Evolutionary conservation across 306 rosid species (phyloP).

Genomic region (Vigna nakashimae): DNA sequence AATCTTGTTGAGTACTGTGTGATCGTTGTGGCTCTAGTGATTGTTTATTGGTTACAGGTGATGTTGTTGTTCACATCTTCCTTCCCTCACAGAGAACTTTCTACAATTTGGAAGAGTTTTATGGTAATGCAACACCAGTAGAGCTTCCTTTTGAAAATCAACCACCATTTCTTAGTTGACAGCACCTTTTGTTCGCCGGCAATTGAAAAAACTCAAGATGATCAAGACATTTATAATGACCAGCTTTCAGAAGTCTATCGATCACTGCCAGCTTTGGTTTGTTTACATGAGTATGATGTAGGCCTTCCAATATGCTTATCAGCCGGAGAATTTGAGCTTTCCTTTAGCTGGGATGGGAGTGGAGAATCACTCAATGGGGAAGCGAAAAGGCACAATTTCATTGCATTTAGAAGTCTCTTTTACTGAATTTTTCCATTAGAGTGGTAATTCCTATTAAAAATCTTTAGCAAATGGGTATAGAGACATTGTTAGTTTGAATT

Average conservation of each 20-base stretch:
- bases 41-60: conserved; percentile 67
- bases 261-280: conserved; percentile 36
- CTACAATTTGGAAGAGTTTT: conserved; percentile 97
- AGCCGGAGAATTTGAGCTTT: conserved; percentile 6
- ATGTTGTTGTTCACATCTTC: conserved; percentile 88
- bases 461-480: conserved; percentile 15
- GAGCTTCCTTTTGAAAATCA: conserved; percentile 86
- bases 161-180: conserved; percentile 69
- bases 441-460: conserved; percentile 25
- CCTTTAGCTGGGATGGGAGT: conserved; percentile 33
- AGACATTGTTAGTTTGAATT: conserved; percentile 1
- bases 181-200: neutral
- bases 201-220: conserved; percentile 5
- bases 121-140: conserved; percentile 76
- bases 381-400: conserved; percentile 13
- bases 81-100: conserved; percentile 87
- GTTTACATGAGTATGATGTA: neutral
- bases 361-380: conserved; percentile 20
- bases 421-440: conserved; percentile 26
- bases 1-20: neutral
- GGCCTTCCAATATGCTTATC: neutral
- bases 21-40: neutral
- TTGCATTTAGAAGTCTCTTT: conserved; percentile 12
- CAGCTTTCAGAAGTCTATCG: conserved; percentile 27
- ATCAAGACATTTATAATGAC: conserved; percentile 34